Evolutionary conservation across 1,139 yeast genomes (phyloP).

Genomic region (Spathaspora sp.): DNA sequence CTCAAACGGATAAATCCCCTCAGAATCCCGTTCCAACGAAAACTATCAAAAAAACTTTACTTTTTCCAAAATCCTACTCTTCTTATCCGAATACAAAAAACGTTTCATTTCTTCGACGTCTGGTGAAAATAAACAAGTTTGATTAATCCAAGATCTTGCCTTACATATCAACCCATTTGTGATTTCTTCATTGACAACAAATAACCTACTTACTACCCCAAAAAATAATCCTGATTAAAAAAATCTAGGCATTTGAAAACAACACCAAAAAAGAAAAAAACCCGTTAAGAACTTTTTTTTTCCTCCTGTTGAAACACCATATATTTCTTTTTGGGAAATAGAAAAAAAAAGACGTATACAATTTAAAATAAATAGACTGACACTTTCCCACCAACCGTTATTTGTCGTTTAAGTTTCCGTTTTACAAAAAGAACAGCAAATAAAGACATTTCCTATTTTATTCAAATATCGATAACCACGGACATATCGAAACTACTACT

Average conservation of each 20-base stretch:
- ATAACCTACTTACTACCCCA: slow-evolving; percentile 1
- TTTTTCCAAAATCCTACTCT: not conserved
- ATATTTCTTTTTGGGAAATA: not conserved
- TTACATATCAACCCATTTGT: not conserved
- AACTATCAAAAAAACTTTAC: not conserved
- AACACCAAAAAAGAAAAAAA: not conserved
- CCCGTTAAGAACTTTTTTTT: not conserved
- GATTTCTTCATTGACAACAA: not conserved
- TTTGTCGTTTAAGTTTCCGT: not conserved
- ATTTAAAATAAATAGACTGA: not conserved
- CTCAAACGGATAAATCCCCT: slow-evolving; percentile 2
- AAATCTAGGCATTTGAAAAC: slow-evolving; percentile 1
- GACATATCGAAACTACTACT: not conserved
- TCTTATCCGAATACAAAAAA: no score
- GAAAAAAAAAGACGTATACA: not conserved
- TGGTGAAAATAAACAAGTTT: not conserved
- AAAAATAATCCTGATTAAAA: not conserved
- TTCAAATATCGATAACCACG: not conserved
- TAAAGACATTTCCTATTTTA: not conserved
- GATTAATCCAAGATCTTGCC: not conserved
- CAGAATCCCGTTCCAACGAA: slow-evolving; percentile 2
- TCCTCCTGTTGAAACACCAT: not conserved
- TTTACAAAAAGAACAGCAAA: no score
- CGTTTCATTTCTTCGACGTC: not conserved
- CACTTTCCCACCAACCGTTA: not conserved